These are phyloP conservation scores for Apiotrichum gracile DNA, from an alignment of 1,284 basidiomycete species.

Conservation along the genomic window DNA sequence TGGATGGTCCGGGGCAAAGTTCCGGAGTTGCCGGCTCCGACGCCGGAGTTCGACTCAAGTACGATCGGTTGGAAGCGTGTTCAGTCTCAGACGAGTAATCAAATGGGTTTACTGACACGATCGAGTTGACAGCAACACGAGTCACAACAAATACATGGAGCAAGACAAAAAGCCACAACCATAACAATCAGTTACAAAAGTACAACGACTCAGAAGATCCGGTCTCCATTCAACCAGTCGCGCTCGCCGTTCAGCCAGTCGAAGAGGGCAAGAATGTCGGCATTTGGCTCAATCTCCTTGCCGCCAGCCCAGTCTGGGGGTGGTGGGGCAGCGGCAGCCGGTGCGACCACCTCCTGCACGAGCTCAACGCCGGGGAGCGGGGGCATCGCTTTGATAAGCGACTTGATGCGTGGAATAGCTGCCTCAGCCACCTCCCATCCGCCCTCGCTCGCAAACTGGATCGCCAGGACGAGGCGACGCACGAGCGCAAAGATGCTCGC, in stretches of 20 bases:
- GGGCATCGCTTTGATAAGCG: constrained; percentile 11
- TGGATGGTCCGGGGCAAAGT: too few relatives aligned
- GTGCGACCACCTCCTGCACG: constrained; percentile 3
- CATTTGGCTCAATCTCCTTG: constrained; percentile 3
- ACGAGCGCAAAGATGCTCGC: constrained; percentile 5
- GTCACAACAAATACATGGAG: too few relatives aligned
- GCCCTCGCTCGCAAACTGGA: constrained; percentile 3
- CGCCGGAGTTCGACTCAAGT: too few relatives aligned
- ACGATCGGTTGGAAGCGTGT: too few relatives aligned
- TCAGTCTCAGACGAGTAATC: too few relatives aligned
- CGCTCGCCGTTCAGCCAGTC: constrained; percentile 11
- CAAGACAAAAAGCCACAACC: too few relatives aligned
- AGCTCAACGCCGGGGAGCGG: constrained; percentile 13
- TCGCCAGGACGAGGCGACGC: constrained; percentile 1
- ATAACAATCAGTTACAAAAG: too few relatives aligned
- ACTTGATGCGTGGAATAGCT: constrained; percentile 9
- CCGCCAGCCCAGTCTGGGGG: background rate
- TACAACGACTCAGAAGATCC: background rate
- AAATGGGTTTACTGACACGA: too few relatives aligned
- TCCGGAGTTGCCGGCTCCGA: too few relatives aligned
- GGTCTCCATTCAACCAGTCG: constrained; percentile 16
- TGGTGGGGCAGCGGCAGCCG: background rate
- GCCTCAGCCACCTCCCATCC: constrained; percentile 15
- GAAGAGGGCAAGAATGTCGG: constrained; percentile 13
- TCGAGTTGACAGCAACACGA: too few relatives aligned